Percentiles rank a stretch among this genome's conserved stretches.
phyloP scores from a whole-genome alignment of 768 basidiomycete species.

The Podaxis sp. region DNA sequence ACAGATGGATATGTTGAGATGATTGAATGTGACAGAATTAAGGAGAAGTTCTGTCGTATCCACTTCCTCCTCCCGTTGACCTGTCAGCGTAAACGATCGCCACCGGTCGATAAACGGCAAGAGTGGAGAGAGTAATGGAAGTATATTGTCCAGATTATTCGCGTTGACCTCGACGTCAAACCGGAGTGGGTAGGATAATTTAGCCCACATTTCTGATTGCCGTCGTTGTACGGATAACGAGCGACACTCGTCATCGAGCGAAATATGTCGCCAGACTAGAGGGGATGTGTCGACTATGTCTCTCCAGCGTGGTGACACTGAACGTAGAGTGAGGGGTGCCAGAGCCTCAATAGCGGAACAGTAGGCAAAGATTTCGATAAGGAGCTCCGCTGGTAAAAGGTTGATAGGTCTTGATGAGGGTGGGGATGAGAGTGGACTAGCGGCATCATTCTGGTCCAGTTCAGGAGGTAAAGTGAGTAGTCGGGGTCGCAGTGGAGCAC shows the following conservation, averaged over 20 bases:
- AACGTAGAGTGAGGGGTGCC: conserved; percentile 45
- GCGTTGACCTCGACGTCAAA: conserved; percentile 55
- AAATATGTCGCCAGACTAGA: conserved; percentile 57
- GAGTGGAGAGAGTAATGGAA: conserved; percentile 65
- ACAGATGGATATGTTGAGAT: conserved; percentile 37
- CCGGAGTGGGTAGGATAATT: conserved; percentile 49
- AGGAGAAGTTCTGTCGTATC: conserved; percentile 25
- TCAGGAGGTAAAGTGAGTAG: not conserved
- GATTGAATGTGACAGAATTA: conserved; percentile 27
- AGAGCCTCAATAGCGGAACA: conserved; percentile 42
- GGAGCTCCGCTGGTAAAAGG: conserved; percentile 56
- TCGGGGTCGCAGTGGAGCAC: not conserved
- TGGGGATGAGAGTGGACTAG: conserved; percentile 4
- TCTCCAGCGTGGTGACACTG: conserved; percentile 62
- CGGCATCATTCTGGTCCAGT: not conserved
- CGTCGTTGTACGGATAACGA: conserved; percentile 31
- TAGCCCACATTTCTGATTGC: conserved; percentile 54
- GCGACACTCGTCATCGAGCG: conserved; percentile 40
- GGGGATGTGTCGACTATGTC: conserved; percentile 53
- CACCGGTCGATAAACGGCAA: conserved; percentile 57
- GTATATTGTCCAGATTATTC: conserved; percentile 45
- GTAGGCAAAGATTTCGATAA: conserved; percentile 58
- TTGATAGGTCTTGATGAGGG: conserved; percentile 22
- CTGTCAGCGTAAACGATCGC: conserved; percentile 47
- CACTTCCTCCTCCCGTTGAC: conserved; percentile 35